phyloP scores from a whole-genome alignment of 371 early-diverging fungal species.

The Chytridiales sp. region DNA sequence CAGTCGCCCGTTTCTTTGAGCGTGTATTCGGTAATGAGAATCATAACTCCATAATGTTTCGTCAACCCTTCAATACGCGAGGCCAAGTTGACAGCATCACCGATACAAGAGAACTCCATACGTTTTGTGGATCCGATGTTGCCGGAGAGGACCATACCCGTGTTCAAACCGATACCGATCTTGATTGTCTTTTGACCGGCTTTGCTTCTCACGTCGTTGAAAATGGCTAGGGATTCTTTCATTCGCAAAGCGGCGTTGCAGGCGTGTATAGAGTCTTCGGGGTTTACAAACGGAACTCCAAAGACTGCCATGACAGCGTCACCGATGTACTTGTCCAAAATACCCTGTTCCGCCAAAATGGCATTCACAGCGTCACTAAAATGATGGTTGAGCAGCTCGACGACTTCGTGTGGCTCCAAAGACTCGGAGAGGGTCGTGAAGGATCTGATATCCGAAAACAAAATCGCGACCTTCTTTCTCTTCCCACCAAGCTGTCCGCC shows the following conservation, averaged over 20 bases:
- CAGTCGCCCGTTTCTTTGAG: conserved; percentile 35
- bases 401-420: conserved; percentile 51
- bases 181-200: conserved; percentile 33
- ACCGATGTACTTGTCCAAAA: conserved; percentile 54
- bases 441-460: conserved; percentile 44
- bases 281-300: conserved; percentile 48
- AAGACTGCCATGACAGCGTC: conserved; percentile 56
- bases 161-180: conserved; percentile 52
- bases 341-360: conserved; percentile 48
- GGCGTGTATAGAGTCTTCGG: conserved; percentile 47
- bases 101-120: conserved; percentile 54
- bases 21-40: conserved; percentile 46
- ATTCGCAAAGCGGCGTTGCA: conserved; percentile 50
- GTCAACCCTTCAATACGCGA: conserved; percentile 48
- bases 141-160: conserved; percentile 50
- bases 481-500: conserved; percentile 42
- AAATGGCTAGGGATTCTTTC: conserved; percentile 33
- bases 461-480: conserved; percentile 43
- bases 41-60: conserved; percentile 42
- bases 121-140: conserved; percentile 53
- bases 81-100: conserved; percentile 49
- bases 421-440: conserved; percentile 46
- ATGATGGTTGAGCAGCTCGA: conserved; percentile 49
- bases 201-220: conserved; percentile 28
- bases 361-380: conserved; percentile 51